These are phyloP conservation scores for Alternaria gansuensis DNA, from an alignment of 2,329 filamentous ascomycete species.

Conservation along the genomic window DNA sequence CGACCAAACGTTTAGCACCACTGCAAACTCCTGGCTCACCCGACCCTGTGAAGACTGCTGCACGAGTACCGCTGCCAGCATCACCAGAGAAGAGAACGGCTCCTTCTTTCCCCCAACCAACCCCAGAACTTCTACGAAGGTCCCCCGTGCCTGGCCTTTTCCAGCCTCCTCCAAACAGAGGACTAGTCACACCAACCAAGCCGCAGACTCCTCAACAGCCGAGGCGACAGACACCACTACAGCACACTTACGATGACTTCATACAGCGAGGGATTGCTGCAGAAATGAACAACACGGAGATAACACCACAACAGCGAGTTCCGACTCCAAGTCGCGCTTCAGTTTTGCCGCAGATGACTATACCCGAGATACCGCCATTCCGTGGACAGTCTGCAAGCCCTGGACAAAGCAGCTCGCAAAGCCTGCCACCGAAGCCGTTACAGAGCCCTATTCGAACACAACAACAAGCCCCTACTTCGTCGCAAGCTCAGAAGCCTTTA, in stretches of 20 bases:
- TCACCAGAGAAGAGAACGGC: constrained; percentile 55
- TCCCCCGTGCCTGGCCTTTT: constrained; percentile 47
- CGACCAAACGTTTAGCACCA: constrained; percentile 52
- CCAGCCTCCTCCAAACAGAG: constrained; percentile 43
- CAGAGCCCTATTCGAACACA: constrained; percentile 35
- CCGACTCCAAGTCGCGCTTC: constrained; percentile 47
- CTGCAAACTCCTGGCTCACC: constrained; percentile 50
- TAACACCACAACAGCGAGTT: constrained; percentile 42
- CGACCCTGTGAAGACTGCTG: constrained; percentile 53
- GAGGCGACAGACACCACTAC: constrained; percentile 47
- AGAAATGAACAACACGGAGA: constrained; percentile 54
- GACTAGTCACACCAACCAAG: constrained; percentile 44
- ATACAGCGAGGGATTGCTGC: constrained; percentile 59
- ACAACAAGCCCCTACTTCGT: constrained; percentile 19
- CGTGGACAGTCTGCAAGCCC: constrained; percentile 34
- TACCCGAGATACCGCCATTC: constrained; percentile 50
- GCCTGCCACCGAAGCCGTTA: constrained; percentile 32
- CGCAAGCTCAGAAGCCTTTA: constrained; percentile 32
- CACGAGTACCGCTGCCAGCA: constrained; percentile 57
- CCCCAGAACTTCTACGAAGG: constrained; percentile 41
- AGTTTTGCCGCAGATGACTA: constrained; percentile 43
- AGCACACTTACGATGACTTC: constrained; percentile 56
- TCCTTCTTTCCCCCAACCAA: constrained; percentile 44
- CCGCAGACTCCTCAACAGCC: constrained; percentile 45
- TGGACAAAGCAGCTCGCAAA: constrained; percentile 18